Evolutionary conservation across 306 rosid species (phyloP).

Genomic region (Myrica gale): DNA sequence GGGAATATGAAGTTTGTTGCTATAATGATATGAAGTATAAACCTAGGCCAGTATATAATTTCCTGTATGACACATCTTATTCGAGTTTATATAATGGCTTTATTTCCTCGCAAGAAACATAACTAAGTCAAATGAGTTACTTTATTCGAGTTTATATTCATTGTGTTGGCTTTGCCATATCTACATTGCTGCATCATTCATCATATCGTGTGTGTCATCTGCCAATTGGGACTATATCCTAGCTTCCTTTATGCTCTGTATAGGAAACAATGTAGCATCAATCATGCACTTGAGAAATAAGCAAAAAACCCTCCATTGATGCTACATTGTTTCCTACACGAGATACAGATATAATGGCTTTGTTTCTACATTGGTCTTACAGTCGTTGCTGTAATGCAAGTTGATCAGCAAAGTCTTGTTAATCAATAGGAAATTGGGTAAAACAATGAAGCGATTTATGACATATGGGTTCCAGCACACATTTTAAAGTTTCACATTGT

Average conservation of each 20-base stretch:
- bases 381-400: neutral
- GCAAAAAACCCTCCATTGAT: too few relatives aligned
- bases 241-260: neutral
- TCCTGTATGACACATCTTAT: too few relatives aligned
- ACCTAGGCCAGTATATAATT: neutral
- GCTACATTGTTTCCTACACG: too few relatives aligned
- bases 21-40: neutral
- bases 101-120: constrained; percentile 5
- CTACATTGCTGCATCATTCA: neutral
- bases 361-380: neutral
- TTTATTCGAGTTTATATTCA: neutral
- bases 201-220: neutral
- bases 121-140: constrained; percentile 55
- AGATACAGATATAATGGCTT: neutral
- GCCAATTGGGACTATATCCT: neutral
- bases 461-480: neutral
- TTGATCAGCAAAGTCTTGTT: neutral
- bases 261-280: neutral
- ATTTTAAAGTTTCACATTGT: neutral
- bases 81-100: too few relatives aligned
- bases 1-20: too few relatives aligned
- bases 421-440: neutral
- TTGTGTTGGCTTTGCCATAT: constrained; percentile 14
- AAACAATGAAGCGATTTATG: neutral
- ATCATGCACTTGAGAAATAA: too few relatives aligned